Evolutionary conservation across 2,329 filamentous ascomycete species (phyloP).

Genomic region (Aspergillus brasiliensis): DNA sequence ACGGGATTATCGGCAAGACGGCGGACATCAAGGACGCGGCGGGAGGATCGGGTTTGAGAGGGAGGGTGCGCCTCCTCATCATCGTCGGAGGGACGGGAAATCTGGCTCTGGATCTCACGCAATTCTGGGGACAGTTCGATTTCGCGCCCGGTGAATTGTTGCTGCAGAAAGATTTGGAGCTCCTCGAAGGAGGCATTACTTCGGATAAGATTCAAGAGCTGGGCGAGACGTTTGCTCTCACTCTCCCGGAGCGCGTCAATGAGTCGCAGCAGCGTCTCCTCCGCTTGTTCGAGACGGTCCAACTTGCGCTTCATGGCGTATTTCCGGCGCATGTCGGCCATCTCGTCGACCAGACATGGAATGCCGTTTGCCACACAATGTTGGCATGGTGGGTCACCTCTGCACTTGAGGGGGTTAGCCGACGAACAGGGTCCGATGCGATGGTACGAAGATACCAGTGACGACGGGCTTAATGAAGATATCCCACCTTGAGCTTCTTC

Average conservation of each 20-base stretch:
- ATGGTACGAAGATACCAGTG: not conserved
- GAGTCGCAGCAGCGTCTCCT: slow-evolving; percentile 20
- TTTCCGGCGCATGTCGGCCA: slow-evolving; percentile 33
- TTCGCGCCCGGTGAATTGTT: slow-evolving; percentile 17
- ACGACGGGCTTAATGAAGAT: not conserved
- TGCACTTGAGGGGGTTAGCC: slow-evolving; percentile 22
- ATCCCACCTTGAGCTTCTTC: slow-evolving; percentile 26
- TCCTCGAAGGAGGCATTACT: slow-evolving; percentile 28
- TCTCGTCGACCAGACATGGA: slow-evolving; percentile 29
- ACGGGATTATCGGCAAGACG: slow-evolving; percentile 30
- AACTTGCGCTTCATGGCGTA: slow-evolving; percentile 27
- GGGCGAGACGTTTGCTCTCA: slow-evolving; percentile 19
- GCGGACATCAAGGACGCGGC: slow-evolving; percentile 26
- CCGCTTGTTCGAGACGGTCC: slow-evolving; percentile 21
- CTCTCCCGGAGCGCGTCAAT: slow-evolving; percentile 24
- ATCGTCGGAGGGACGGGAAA: slow-evolving; percentile 14
- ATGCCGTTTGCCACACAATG: slow-evolving; percentile 30
- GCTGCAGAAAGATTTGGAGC: slow-evolving; percentile 22
- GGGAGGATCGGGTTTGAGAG: not conserved
- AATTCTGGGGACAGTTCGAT: slow-evolving; percentile 19
- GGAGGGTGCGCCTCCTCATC: not conserved
- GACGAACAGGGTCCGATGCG: not conserved
- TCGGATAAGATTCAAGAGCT: slow-evolving; percentile 30
- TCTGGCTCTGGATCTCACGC: slow-evolving; percentile 16
- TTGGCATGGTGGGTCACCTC: slow-evolving; percentile 31